Percentiles rank a stretch among this genome's conserved stretches.
phyloP scores from a whole-genome alignment of 2,329 filamentous ascomycete genomes.

The Gyromitra esculenta region DNA sequence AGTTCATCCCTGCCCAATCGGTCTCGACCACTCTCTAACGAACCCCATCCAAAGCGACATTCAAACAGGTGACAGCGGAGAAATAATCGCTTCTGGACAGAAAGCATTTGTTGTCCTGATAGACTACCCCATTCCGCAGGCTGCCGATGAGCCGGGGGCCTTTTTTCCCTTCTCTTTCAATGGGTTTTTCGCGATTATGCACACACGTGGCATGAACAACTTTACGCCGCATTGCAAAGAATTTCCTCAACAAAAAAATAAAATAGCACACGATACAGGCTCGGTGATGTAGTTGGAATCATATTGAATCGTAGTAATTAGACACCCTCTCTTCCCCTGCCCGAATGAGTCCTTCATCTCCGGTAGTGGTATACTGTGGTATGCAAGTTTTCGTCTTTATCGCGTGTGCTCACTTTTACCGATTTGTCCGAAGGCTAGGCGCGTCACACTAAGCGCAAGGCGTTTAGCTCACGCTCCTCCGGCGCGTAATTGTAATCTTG shows the following conservation, averaged over 20 bases:
- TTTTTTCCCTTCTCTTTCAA: conserved; percentile 8
- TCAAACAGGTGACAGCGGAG: conserved; percentile 32
- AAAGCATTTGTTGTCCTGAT: conserved; percentile 13
- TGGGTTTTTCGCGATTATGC: conserved; percentile 24
- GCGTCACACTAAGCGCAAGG: conserved; percentile 1
- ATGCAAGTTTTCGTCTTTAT: background rate
- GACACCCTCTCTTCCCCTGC: background rate
- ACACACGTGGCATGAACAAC: conserved; percentile 45
- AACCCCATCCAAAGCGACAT: background rate
- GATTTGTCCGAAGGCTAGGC: background rate
- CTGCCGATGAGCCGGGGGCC: conserved; percentile 22
- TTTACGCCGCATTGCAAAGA: conserved; percentile 4
- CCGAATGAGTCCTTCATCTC: background rate
- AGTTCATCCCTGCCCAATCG: conserved; percentile 34
- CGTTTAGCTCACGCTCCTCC: background rate
- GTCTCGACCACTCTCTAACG: background rate
- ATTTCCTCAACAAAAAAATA: background rate
- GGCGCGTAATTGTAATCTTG: background rate
- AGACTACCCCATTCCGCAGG: conserved; percentile 9
- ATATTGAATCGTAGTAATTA: background rate
- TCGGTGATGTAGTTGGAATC: conserved; percentile 1
- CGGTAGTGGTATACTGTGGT: background rate
- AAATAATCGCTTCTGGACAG: background rate
- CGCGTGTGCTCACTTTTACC: background rate
- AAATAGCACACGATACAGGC: background rate